Percentiles rank a stretch among this genome's conserved stretches.
These are phyloP conservation scores for Tetrapisispora taiwanensis DNA, from an alignment of 805 yeast species.

Conservation along the genomic window DNA sequence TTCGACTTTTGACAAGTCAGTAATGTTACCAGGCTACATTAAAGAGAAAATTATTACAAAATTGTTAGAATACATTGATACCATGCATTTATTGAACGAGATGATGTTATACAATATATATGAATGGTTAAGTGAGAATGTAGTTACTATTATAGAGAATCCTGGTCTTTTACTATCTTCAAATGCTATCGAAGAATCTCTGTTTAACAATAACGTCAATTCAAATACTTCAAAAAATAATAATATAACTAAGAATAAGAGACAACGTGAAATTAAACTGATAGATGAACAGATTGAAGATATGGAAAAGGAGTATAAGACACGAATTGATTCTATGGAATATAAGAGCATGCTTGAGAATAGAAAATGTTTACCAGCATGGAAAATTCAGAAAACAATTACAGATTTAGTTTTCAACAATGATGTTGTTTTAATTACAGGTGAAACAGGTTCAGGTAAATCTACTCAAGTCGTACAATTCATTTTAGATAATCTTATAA, in stretches of 20 bases:
- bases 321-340: slow-evolving; percentile 26
- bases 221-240: neutral
- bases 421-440: slow-evolving; percentile 71
- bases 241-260: slow-evolving; percentile 15
- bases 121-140: slow-evolving; percentile 68
- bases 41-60: slow-evolving; percentile 46
- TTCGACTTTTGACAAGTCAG: slow-evolving; percentile 31
- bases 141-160: slow-evolving; percentile 45
- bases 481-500: slow-evolving; percentile 55
- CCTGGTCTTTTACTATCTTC: slow-evolving; percentile 58
- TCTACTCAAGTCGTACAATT: slow-evolving; percentile 93
- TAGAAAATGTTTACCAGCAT: slow-evolving; percentile 70
- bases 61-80: slow-evolving; percentile 35
- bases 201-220: neutral
- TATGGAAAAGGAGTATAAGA: slow-evolving; percentile 30
- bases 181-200: slow-evolving; percentile 8
- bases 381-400: slow-evolving; percentile 53
- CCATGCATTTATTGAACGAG: slow-evolving; percentile 49
- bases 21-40: slow-evolving; percentile 59
- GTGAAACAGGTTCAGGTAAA: slow-evolving; percentile 97
- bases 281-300: slow-evolving; percentile 26
- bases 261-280: slow-evolving; percentile 1
- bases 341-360: slow-evolving; percentile 34
- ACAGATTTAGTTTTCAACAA: slow-evolving; percentile 46
- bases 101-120: slow-evolving; percentile 56